Evolutionary conservation across 495 filamentous ascomycete genomes (phyloP).

Genomic region (Rhizodiscina lignyota): DNA sequence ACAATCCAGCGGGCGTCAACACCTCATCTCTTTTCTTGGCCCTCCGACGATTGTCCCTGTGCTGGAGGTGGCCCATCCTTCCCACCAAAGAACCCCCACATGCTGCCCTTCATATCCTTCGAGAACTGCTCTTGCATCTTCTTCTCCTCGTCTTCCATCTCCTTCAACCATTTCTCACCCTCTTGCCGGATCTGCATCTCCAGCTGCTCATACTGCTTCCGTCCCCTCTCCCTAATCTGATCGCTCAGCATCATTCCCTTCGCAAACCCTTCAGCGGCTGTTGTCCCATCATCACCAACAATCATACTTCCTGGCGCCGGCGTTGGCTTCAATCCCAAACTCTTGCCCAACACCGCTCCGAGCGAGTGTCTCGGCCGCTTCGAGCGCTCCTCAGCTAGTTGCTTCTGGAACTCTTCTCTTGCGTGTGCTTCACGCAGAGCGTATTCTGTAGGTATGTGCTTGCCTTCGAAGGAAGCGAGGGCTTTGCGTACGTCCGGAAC

Average conservation of each 20-base stretch:
- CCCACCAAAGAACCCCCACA: conserved; percentile 38
- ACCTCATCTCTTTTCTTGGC: no score
- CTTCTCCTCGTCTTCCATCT: conserved; percentile 73
- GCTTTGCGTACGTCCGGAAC: conserved; percentile 69
- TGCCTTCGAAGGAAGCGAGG: conserved; percentile 75
- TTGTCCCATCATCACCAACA: conserved; percentile 41
- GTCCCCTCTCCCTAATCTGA: conserved; percentile 76
- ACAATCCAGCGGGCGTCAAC: no score
- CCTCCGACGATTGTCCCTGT: no score
- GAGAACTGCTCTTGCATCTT: conserved; percentile 76
- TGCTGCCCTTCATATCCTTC: conserved; percentile 62
- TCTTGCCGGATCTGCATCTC: conserved; percentile 83
- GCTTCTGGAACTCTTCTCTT: conserved; percentile 61
- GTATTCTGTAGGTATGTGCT: conserved; percentile 74
- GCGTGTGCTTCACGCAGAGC: conserved; percentile 72
- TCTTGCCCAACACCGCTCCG: conserved; percentile 43
- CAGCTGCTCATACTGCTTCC: conserved; percentile 72
- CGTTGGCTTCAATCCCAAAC: conserved; percentile 56
- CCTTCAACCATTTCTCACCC: conserved; percentile 84
- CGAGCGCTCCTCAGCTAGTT: conserved; percentile 51
- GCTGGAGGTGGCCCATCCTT: conserved; percentile 1
- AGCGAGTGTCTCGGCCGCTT: conserved; percentile 39
- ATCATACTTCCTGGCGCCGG: conserved; percentile 16
- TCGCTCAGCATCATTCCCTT: conserved; percentile 94
- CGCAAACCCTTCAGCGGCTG: conserved; percentile 51